Base-by-base conservation (phyloP, 768 basidiomycete species). In the Thelephora aurantiotincta region DNA sequence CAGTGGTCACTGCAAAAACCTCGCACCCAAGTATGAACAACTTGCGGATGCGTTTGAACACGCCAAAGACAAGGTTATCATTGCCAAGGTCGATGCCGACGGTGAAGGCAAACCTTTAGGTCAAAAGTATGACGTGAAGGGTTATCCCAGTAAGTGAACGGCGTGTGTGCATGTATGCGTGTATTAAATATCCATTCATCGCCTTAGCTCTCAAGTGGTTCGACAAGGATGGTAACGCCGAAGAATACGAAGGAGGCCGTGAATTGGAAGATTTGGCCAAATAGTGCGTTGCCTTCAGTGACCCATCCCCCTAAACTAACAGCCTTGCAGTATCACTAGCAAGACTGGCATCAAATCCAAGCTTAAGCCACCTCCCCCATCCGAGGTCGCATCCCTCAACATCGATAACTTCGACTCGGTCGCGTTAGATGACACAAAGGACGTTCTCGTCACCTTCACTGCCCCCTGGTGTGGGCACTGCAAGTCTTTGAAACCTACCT, bases 391-490 rank as follows among this genome's bases (percentile, higher is more conserved):
- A 43, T 63, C 83, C 52, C 69, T 96, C 44, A 82, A 88, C 56
- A 61, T 69, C 16, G 68, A 73, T 55, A 82, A 78, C 52, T 96
- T 93, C 58, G 75, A 89, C 54, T 71, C 82, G 5, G 70, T 89
- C 50, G 88, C 78, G 13, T 55, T 82, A 59, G 83, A 88, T 56
- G 58, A 70, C 19, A 65, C 70, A 19, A 93, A 93, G 66, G 77
- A 92, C 56, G 87, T 89, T 38, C 68, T 97, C 19, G 88, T 94
- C 42, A 70, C 84, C 0, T 89, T 85, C 68, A 89, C 82, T 50
- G 85, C 84, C 20, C 77, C 78, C 35, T 83, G 87, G 89, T 93
- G 93, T 55, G 90, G 91, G 26, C 92, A 98, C 70, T 97, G 94
- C 76, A 97, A 97, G 69, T 73, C 51, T 53, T 62, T 96, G 63